A percentile compares a stretch with the other conserved stretches of the same genome.
phyloP scores from a whole-genome alignment of 495 filamentous ascomycete genomes.

The Corynascus novoguineensis region DNA sequence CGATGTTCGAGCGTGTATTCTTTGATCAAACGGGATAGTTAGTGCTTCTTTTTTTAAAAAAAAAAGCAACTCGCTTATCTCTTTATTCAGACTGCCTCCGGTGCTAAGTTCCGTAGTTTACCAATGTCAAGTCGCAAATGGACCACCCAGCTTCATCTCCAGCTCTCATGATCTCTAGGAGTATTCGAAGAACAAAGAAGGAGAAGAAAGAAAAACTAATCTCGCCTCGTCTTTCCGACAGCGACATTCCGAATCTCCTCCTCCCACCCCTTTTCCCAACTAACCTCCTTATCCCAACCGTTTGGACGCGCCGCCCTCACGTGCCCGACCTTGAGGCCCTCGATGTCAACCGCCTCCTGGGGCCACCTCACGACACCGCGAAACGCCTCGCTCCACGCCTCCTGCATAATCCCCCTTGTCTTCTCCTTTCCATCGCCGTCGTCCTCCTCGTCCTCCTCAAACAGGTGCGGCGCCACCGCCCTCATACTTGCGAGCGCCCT shows the following conservation, averaged over 20 bases:
- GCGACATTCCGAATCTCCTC: conserved; percentile 26
- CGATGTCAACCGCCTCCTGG: conserved; percentile 47
- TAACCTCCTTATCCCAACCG: conserved; percentile 45
- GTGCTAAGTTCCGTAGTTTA: too few species aligned
- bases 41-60: too few species aligned
- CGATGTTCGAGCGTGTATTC: neutral
- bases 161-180: too few species aligned
- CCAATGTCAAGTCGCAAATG: too few species aligned
- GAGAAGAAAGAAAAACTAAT: neutral
- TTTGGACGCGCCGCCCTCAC: conserved; percentile 52
- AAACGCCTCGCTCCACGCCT: conserved; percentile 44
- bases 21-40: too few species aligned
- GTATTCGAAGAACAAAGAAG: neutral
- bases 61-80: neutral
- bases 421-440: too few species aligned
- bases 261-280: conserved; percentile 47
- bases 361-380: conserved; percentile 46
- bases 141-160: too few species aligned
- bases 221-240: neutral
- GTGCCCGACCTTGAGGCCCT: conserved; percentile 50
- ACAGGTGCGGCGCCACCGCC: conserved; percentile 46
- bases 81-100: too few species aligned
- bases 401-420: conserved; percentile 40
- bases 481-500: conserved; percentile 60
- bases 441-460: conserved; percentile 22